Base-by-base conservation (phyloP, 768 basidiomycete genomes). In the Obba rivulosa region DNA sequence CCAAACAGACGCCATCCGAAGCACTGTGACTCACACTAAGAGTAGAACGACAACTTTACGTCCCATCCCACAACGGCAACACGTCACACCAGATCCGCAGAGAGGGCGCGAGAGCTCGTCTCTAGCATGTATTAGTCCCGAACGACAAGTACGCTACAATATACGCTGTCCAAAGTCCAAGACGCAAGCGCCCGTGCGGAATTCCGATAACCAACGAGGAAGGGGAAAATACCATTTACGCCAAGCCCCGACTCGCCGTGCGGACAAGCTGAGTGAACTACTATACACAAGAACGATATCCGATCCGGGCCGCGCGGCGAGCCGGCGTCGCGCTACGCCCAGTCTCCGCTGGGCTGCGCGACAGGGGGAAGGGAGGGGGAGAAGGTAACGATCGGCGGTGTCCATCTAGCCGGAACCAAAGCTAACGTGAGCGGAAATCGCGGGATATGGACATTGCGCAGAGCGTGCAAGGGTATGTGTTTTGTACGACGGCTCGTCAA, bases 341-440 rank as follows among this genome's bases (percentile, higher is more conserved):
- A 45, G 37, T 37, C 48, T 23, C 43, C 39, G 48, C 45, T 31
- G 39, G 37, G 37, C 34, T 46, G 43, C 50, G 45, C 20, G 31
- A 18, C 10, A 24, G 20, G 17, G 44, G 34, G 17, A 21, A 34
- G 13, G 10, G 38, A 40, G 35, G 45, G 42, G 10, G 44, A 45
- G 34, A 28, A 34, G 23, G 41, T 25, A 57, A 51, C 31, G 48
- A 53, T 51, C 45, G 53, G 53, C 50, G 51, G 56, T 52, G 52
- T 57, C 54, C 58, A 51, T 57, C 55, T 49, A 41, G 52, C 55
- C 46, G 55, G 52, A 53, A 50, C 55, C 58, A 55, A 49, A 57
- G 58, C 53, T 48, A 31, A 13, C 28, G 28, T 31, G 28, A 31
- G 28, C 28, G 28, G 28, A 13, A 31, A 31, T 31, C 28, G 28